A percentile compares a stretch with the other conserved stretches of the same genome.
Evolutionary conservation across 148 eudicot genomes (phyloP).

Genomic region (Bassia scoparia): DNA sequence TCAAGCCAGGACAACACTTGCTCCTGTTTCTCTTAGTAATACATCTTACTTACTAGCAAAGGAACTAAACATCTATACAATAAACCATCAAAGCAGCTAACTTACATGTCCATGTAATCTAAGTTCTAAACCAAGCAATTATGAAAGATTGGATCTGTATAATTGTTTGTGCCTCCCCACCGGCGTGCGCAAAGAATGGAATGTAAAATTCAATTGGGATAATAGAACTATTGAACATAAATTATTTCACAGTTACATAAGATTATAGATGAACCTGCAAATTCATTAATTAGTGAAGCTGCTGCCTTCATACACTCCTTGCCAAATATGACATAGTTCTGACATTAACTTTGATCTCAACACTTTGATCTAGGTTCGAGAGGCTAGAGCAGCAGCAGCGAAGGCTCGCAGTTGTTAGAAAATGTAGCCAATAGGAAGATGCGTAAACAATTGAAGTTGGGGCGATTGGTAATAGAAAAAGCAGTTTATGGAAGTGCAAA

Average conservation of each 20-base stretch:
- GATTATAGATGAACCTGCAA: constrained; percentile 1
- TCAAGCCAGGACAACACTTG: constrained; percentile 54
- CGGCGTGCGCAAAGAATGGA: too few species aligned
- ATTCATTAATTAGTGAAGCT: too few species aligned
- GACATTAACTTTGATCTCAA: constrained; percentile 2
- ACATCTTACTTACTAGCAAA: not conserved
- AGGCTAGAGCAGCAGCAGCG: constrained; percentile 75
- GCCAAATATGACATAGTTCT: not conserved
- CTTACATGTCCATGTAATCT: too few species aligned
- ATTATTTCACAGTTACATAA: too few species aligned
- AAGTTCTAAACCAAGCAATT: too few species aligned
- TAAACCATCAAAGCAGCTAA: too few species aligned
- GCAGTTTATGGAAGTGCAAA: constrained; percentile 73
- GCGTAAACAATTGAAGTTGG: constrained; percentile 53
- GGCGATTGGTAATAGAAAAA: constrained; percentile 67
- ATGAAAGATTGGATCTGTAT: too few species aligned
- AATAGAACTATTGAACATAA: too few species aligned
- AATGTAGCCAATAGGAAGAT: constrained; percentile 79
- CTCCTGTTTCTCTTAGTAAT: constrained; percentile 1
- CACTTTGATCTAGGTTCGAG: constrained; percentile 52
- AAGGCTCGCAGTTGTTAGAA: constrained; percentile 78
- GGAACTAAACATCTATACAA: too few species aligned
- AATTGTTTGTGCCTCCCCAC: too few species aligned
- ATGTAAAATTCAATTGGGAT: too few species aligned
- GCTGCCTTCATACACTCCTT: too few species aligned